Conservation (phyloP, 345 rosid genomes). For the Salix viminalis region DNA sequence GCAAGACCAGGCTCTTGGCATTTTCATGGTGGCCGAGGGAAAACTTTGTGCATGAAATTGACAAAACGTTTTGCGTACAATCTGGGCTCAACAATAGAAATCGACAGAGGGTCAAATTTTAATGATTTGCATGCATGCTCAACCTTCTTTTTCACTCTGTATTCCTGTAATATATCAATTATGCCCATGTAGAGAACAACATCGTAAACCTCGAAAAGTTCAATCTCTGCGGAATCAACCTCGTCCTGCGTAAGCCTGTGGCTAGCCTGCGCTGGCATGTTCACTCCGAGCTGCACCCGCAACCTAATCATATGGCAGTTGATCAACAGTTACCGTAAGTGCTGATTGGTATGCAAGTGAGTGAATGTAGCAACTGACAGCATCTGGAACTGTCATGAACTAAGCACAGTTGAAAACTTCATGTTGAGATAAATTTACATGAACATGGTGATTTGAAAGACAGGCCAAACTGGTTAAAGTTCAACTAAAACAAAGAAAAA, state of each 20-base stretch:
- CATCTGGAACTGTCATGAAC: neutral
- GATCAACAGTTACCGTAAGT: neutral
- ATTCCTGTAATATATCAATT: constrained; percentile 82
- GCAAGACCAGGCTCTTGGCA: neutral
- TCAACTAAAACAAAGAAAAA: neutral
- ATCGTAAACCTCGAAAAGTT: constrained; percentile 78
- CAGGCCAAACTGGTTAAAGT: neutral
- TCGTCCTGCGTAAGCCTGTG: constrained; percentile 48
- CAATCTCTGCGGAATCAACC: constrained; percentile 50
- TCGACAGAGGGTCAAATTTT: constrained; percentile 50
- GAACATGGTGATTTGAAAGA: neutral
- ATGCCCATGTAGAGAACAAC: constrained; percentile 93
- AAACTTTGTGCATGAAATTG: constrained; percentile 63
- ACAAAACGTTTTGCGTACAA: constrained; percentile 67
- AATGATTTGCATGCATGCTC: constrained; percentile 74
- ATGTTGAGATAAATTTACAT: neutral
- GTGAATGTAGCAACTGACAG: neutral
- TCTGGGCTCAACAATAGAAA: constrained; percentile 67
- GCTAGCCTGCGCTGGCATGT: constrained; percentile 94
- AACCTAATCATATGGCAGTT: constrained; percentile 40
- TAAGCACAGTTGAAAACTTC: neutral
- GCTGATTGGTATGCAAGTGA: neutral
- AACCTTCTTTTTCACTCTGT: constrained; percentile 66
- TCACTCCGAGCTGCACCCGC: constrained; percentile 85
- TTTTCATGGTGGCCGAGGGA: constrained; percentile 40